Evolutionary conservation across 2,329 filamentous ascomycete species (phyloP).

Genomic region (Didymella lethalis): DNA sequence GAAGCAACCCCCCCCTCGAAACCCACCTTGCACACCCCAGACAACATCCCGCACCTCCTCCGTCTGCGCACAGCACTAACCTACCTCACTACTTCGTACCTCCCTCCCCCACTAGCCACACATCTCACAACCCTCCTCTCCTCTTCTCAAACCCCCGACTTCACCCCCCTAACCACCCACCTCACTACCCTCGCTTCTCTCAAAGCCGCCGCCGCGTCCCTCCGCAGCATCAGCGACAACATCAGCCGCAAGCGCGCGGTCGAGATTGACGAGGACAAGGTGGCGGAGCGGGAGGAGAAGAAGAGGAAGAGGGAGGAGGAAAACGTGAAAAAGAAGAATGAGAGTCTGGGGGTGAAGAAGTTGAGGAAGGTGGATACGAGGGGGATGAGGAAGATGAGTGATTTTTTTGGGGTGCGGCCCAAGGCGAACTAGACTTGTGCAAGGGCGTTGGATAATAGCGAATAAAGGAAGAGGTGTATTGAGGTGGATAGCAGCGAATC

Average conservation of each 20-base stretch:
- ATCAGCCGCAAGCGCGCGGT: conserved; percentile 68
- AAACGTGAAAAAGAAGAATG: conserved; percentile 81
- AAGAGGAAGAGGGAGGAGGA: conserved; percentile 87
- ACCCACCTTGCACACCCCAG: conserved; percentile 39
- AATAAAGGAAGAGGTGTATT: no score
- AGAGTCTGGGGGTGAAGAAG: conserved; percentile 78
- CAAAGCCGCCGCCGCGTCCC: conserved; percentile 73
- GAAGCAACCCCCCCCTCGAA: conserved; percentile 6
- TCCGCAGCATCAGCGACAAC: conserved; percentile 74
- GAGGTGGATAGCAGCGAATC: no score
- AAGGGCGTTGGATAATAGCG: no score
- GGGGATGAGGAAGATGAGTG: conserved; percentile 97
- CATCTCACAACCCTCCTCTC: conserved; percentile 49
- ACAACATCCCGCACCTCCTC: conserved; percentile 65
- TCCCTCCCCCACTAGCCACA: conserved; percentile 54
- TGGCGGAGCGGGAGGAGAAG: conserved; percentile 73
- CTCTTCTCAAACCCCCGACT: conserved; percentile 64
- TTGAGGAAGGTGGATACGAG: conserved; percentile 88
- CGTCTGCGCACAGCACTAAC: conserved; percentile 69
- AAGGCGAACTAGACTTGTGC: conserved; percentile 32
- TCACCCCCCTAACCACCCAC: conserved; percentile 74
- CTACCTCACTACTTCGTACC: conserved; percentile 70
- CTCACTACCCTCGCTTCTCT: conserved; percentile 71
- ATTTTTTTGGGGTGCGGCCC: conserved; percentile 81
- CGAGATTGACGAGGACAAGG: conserved; percentile 70